A percentile compares a stretch with the other conserved stretches of the same genome.
Evolutionary conservation across 768 basidiomycete species (phyloP).

Genomic region (Pleurotus sapidus): DNA sequence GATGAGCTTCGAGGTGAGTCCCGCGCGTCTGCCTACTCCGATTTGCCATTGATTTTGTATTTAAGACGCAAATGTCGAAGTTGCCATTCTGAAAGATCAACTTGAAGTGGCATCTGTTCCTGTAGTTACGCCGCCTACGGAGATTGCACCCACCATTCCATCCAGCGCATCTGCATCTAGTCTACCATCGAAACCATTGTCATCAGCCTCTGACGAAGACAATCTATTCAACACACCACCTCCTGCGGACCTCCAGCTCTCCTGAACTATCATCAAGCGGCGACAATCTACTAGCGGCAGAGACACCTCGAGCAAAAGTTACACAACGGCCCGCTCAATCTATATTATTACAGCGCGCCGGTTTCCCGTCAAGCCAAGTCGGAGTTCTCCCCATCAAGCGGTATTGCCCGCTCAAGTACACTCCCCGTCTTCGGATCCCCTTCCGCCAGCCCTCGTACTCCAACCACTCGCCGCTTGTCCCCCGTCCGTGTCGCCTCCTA

Average conservation of each 20-base stretch:
- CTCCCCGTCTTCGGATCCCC: constrained; percentile 45
- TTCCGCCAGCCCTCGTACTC: constrained; percentile 45
- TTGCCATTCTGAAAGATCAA: constrained; percentile 80
- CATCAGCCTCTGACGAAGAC: constrained; percentile 41
- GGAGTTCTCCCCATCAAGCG: constrained; percentile 37
- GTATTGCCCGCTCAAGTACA: constrained; percentile 55
- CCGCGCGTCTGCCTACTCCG: background rate
- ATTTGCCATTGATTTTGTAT: constrained; percentile 13
- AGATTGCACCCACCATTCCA: constrained; percentile 23
- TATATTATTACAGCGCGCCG: constrained; percentile 47
- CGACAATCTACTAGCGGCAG: constrained; percentile 34
- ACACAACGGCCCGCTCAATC: constrained; percentile 38
- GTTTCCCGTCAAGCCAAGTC: constrained; percentile 43
- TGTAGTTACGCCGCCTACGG: constrained; percentile 22
- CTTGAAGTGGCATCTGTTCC: constrained; percentile 35
- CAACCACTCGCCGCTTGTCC: constrained; percentile 33
- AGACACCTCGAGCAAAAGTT: constrained; percentile 36
- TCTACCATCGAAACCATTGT: constrained; percentile 27
- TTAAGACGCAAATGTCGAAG: constrained; percentile 81
- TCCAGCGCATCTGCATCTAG: constrained; percentile 25
- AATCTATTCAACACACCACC: constrained; percentile 57
- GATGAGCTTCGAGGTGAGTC: constrained; percentile 87
- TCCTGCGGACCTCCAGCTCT: constrained; percentile 58
- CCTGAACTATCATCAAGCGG: constrained; percentile 51
- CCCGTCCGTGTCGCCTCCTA: constrained; percentile 34